Conservation (phyloP, 1,284 basidiomycete species). For the Trichosporon asahii region DNA sequence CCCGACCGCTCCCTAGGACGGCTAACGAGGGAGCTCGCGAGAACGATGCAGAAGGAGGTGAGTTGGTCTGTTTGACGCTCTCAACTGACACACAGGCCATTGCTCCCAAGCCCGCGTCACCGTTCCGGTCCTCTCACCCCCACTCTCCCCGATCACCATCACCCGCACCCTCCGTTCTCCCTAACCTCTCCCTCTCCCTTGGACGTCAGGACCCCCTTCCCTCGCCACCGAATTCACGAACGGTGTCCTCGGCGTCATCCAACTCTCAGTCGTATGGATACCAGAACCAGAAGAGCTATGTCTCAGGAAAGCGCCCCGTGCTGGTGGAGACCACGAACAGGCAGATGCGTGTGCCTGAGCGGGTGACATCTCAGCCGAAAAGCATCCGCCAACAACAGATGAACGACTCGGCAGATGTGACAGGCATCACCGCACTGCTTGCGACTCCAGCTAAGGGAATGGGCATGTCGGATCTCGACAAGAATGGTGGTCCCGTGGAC, state of each 20-base stretch:
- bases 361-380: neutral
- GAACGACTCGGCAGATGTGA: constrained; percentile 38
- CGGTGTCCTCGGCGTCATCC: constrained; percentile 20
- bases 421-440: constrained; percentile 48
- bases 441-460: constrained; percentile 48
- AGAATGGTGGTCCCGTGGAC: constrained; percentile 39
- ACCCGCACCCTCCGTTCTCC: constrained; percentile 35
- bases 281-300: constrained; percentile 4
- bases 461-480: constrained; percentile 34
- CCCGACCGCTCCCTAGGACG: constrained; percentile 74
- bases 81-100: constrained; percentile 17
- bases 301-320: constrained; percentile 5
- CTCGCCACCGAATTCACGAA: constrained; percentile 37
- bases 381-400: neutral
- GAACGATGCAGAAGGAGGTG: constrained; percentile 41
- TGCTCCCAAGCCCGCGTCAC: constrained; percentile 21
- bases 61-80: constrained; percentile 13
- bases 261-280: constrained; percentile 9
- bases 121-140: neutral
- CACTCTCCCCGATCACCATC: constrained; percentile 21
- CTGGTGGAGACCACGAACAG: constrained; percentile 3
- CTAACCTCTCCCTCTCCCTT: constrained; percentile 53
- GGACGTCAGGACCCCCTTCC: constrained; percentile 41
- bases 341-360: constrained; percentile 4
- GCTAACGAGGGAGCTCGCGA: constrained; percentile 47